These are phyloP conservation scores for Plasmodium sp. DNA, from an alignment of 169 alveolate species.

Conservation along the genomic window DNA sequence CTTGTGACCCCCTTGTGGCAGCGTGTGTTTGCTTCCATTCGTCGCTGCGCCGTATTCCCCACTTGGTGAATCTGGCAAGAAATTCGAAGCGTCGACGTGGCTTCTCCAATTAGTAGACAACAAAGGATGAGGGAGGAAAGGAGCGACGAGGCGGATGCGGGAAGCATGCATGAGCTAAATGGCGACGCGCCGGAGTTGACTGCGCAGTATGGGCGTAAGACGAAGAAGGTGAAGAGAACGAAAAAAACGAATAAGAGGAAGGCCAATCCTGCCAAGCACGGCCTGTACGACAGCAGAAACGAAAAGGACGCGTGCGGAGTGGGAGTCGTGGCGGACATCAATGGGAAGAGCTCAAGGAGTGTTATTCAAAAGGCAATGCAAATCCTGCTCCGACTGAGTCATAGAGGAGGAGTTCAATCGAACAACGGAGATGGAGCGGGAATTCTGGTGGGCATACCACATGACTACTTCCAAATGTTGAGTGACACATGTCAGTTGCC, in stretches of 20 bases:
- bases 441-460: conserved; percentile 63
- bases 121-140: not conserved
- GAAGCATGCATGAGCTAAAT: not conserved
- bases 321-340: conserved; percentile 81
- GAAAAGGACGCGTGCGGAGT: conserved; percentile 86
- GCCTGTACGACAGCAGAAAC: conserved; percentile 77
- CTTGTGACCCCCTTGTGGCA: not conserved
- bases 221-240: not conserved
- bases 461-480: conserved; percentile 72
- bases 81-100: not conserved
- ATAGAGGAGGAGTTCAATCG: conserved; percentile 82
- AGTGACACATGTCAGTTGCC: conserved; percentile 76
- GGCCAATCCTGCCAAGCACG: conserved; percentile 2
- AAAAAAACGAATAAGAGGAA: not conserved
- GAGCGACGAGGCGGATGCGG: not conserved
- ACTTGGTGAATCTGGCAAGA: not conserved
- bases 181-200: not conserved
- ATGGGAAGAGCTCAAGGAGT: conserved; percentile 75
- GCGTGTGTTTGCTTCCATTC: not conserved
- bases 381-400: conserved; percentile 77
- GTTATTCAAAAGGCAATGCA: conserved; percentile 78
- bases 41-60: not conserved
- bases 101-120: not conserved
- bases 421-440: conserved; percentile 82
- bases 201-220: not conserved